phyloP scores from a whole-genome alignment of 768 basidiomycete species.

The Boletales sp. region DNA sequence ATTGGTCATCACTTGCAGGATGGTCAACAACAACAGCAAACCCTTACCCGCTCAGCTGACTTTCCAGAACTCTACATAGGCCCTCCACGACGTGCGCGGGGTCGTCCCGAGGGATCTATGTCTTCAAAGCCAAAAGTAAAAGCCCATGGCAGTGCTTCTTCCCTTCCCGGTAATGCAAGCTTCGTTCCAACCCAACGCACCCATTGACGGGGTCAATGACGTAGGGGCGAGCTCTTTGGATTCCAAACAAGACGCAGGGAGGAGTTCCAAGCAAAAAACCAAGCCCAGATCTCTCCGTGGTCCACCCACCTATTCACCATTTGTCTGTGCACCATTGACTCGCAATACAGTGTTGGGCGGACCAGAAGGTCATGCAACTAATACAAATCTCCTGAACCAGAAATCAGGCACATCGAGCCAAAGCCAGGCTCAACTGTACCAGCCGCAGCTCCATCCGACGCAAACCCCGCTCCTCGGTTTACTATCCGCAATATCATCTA shows the following conservation, averaged over 20 bases:
- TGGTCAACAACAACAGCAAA: conserved; percentile 8
- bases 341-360: conserved; percentile 1
- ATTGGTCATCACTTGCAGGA: neutral
- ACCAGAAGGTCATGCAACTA: neutral
- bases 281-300: conserved; percentile 20
- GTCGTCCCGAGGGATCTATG: conserved; percentile 38
- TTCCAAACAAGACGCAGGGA: neutral
- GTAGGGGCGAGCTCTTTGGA: conserved; percentile 8
- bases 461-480: conserved; percentile 21
- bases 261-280: conserved; percentile 15
- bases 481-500: conserved; percentile 34
- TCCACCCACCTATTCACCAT: conserved; percentile 22
- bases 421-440: conserved; percentile 3
- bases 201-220: conserved; percentile 4
- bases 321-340: conserved; percentile 24
- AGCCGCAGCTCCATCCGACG: neutral
- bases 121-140: conserved; percentile 43
- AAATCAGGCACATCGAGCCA: conserved; percentile 3
- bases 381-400: neutral
- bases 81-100: conserved; percentile 30
- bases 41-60: conserved; percentile 31
- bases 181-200: too few species aligned
- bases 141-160: conserved; percentile 13
- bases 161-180: conserved; percentile 4
- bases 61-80: conserved; percentile 36